phyloP scores from a whole-genome alignment of 129 eudicot species.

The Pittosporum tobira region DNA sequence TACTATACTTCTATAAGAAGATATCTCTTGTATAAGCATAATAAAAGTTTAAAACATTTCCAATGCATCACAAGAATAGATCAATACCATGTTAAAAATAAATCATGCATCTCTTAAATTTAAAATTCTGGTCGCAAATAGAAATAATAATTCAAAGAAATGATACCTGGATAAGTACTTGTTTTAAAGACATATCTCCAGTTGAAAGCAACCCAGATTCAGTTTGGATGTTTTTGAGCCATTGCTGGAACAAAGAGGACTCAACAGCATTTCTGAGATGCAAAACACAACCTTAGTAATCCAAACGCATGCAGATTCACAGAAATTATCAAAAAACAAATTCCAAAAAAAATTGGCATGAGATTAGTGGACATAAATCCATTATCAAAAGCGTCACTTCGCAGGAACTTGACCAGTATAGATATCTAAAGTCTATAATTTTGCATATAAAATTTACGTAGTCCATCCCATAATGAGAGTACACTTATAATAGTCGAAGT shows the following conservation, averaged over 20 bases:
- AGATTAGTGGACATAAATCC: no score
- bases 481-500: no score
- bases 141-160: background rate
- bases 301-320: background rate
- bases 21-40: background rate
- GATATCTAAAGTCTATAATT: no score
- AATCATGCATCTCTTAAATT: background rate
- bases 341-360: no score
- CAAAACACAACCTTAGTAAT: background rate
- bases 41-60: background rate
- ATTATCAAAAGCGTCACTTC: no score
- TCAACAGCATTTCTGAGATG: slow-evolving; percentile 71
- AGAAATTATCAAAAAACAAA: no score
- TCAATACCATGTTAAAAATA: background rate
- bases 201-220: slow-evolving; percentile 59
- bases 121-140: background rate
- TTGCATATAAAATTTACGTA: no score
- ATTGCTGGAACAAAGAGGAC: slow-evolving; percentile 74
- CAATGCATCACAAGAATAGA: background rate
- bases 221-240: slow-evolving; percentile 81
- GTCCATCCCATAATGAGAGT: no score
- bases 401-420: no score
- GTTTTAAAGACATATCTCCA: slow-evolving; percentile 67
- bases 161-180: slow-evolving; percentile 85
- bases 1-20: no score